Evolutionary conservation across 768 basidiomycete genomes (phyloP).

Genomic region (Tulasnella calospora): DNA sequence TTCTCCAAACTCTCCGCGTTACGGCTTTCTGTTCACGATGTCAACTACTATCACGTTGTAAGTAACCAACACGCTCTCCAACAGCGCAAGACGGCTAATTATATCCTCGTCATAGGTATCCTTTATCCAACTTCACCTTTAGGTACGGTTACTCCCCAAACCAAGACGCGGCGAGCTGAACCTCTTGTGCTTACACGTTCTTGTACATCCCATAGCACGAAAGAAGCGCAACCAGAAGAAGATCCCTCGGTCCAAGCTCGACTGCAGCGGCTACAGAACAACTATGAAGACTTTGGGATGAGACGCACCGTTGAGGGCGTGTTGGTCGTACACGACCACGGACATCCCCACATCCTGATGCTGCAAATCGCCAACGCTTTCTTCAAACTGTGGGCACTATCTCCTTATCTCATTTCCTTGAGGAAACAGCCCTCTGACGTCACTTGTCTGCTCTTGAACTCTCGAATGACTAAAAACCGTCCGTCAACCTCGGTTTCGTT

Average conservation of each 20-base stretch:
- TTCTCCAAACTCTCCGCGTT: neutral
- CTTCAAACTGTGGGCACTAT: slow-evolving; percentile 82
- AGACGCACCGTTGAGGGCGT: slow-evolving; percentile 87
- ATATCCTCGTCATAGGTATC: slow-evolving; percentile 50
- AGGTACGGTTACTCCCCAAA: slow-evolving; percentile 46
- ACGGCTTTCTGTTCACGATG: slow-evolving; percentile 23
- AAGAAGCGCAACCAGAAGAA: slow-evolving; percentile 95
- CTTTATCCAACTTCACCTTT: slow-evolving; percentile 87
- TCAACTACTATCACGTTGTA: slow-evolving; percentile 34
- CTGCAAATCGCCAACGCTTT: slow-evolving; percentile 98
- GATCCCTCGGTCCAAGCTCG: slow-evolving; percentile 94
- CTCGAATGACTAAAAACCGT: neutral
- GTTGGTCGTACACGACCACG: slow-evolving; percentile 90
- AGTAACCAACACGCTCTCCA: neutral
- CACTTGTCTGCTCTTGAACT: neutral
- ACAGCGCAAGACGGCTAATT: no score
- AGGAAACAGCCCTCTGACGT: neutral
- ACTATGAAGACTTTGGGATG: slow-evolving; percentile 97
- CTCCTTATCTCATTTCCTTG: neutral
- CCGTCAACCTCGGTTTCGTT: neutral
- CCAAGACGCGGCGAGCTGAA: neutral
- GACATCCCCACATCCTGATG: slow-evolving; percentile 96
- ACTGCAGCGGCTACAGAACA: slow-evolving; percentile 87
- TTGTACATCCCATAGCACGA: slow-evolving; percentile 60
- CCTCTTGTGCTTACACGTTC: neutral